Conservation (phyloP, 305 asterid species). For the Fraxinus sp. region DNA sequence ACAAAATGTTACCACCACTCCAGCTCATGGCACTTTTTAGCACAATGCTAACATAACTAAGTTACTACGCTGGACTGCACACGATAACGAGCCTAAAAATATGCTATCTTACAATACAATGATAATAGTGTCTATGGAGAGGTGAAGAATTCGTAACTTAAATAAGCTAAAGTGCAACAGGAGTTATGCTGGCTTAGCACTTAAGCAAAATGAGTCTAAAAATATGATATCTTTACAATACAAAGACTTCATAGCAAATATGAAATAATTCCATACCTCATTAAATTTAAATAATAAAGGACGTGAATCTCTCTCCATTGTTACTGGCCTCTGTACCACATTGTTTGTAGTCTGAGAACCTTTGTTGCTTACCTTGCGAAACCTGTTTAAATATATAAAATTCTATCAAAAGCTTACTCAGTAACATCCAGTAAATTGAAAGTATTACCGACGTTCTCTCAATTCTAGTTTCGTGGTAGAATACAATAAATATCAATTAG, state of each 20-base stretch:
- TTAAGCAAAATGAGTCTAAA: background rate
- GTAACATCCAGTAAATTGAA: background rate
- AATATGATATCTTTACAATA: background rate
- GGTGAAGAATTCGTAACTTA: background rate
- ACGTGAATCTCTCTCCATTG: conserved; percentile 63
- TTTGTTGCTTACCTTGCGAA: conserved; percentile 47
- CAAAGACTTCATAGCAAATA: background rate
- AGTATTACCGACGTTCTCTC: background rate
- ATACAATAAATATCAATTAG: background rate
- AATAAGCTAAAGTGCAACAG: background rate
- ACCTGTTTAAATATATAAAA: conserved; percentile 44
- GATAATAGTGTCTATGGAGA: background rate
- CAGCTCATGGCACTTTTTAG: background rate
- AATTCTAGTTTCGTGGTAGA: background rate
- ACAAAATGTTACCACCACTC: background rate
- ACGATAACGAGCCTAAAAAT: background rate
- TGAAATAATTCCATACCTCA: conserved; percentile 54
- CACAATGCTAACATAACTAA: background rate
- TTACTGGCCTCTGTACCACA: conserved; percentile 36
- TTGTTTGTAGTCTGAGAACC: conserved; percentile 38
- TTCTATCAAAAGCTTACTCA: conserved; percentile 6
- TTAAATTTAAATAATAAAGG: conserved; percentile 77
- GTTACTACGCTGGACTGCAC: background rate
- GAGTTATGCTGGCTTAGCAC: background rate
- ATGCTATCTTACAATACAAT: background rate